Percentiles rank a stretch among this genome's conserved stretches.
Evolutionary conservation across 352 stramenopile species (phyloP).

Genomic region (Globisporangium irregulare): DNA sequence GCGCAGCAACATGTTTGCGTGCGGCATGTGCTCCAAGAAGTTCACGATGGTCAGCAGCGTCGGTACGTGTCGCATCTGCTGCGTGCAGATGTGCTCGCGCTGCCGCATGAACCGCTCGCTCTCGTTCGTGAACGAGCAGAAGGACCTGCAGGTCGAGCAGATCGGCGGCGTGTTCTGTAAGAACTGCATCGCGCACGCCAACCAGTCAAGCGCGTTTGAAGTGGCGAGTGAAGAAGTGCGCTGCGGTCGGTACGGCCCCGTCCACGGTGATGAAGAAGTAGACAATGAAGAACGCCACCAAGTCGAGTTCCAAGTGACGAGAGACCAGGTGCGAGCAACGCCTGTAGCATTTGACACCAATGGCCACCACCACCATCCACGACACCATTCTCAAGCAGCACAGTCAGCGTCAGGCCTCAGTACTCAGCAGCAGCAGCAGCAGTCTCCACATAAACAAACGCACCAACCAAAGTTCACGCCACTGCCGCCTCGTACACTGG

Average conservation of each 20-base stretch:
- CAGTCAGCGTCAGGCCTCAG: neutral
- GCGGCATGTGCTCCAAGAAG: conserved; percentile 25
- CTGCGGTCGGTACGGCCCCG: conserved; percentile 12
- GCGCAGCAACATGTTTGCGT: conserved; percentile 14
- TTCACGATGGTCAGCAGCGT: conserved; percentile 22
- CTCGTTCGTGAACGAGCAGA: conserved; percentile 19
- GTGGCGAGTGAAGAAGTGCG: conserved; percentile 25
- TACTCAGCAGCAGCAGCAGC: neutral
- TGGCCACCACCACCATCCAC: conserved; percentile 3
- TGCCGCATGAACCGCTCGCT: conserved; percentile 29
- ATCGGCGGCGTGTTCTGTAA: conserved; percentile 30
- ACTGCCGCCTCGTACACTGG: neutral
- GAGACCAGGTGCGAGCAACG: neutral
- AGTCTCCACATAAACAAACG: conserved; percentile 7
- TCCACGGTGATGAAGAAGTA: neutral
- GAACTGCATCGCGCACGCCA: conserved; percentile 26
- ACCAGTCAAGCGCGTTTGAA: conserved; percentile 17
- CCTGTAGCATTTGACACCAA: neutral
- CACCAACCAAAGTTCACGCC: neutral
- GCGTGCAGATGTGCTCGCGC: conserved; percentile 26
- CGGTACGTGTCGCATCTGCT: conserved; percentile 28
- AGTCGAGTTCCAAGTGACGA: neutral
- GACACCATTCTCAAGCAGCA: conserved; percentile 1
- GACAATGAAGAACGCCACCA: neutral
- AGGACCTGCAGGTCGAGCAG: conserved; percentile 17